Percentiles rank a stretch among this genome's conserved stretches.
These are phyloP conservation scores for Apophysomyces elegans DNA, from an alignment of 371 early-diverging fungal species.

Conservation along the genomic window DNA sequence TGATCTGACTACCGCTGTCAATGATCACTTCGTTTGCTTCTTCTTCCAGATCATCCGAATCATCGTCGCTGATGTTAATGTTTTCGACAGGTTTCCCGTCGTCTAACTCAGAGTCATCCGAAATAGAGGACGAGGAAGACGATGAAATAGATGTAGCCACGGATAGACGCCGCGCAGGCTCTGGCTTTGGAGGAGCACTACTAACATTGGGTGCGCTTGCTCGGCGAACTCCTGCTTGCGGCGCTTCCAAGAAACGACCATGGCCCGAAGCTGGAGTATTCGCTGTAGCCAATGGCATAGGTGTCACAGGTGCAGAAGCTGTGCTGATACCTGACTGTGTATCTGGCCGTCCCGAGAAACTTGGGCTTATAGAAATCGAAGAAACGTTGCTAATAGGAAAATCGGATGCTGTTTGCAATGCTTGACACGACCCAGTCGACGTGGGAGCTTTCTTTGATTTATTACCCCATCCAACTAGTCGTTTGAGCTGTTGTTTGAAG, in stretches of 20 bases:
- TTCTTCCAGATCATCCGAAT: conserved; percentile 7
- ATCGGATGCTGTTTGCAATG: conserved; percentile 3
- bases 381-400: not conserved
- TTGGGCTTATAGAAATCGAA: not conserved
- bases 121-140: conserved; percentile 9
- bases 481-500: conserved; percentile 43
- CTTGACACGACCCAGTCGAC: not conserved
- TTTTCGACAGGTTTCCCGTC: not conserved
- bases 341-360: conserved; percentile 5
- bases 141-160: not conserved
- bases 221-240: conserved; percentile 7
- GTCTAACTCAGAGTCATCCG: conserved; percentile 2
- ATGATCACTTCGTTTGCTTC: not conserved
- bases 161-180: not conserved
- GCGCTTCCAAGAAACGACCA: conserved; percentile 2
- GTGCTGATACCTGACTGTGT: conserved; percentile 33
- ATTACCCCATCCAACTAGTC: conserved; percentile 51
- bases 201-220: conserved; percentile 10
- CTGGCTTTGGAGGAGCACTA: not conserved
- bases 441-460: conserved; percentile 25
- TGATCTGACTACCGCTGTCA: not conserved
- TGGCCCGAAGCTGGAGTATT: conserved; percentile 5
- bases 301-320: conserved; percentile 31
- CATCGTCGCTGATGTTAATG: conserved; percentile 5
- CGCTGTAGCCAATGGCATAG: conserved; percentile 31